Evolutionary conservation across 176 grass and related monocot species (phyloP), one percentile per base, ranked within the genome.

Genomic region (Phyllostachys edulis): DNA sequence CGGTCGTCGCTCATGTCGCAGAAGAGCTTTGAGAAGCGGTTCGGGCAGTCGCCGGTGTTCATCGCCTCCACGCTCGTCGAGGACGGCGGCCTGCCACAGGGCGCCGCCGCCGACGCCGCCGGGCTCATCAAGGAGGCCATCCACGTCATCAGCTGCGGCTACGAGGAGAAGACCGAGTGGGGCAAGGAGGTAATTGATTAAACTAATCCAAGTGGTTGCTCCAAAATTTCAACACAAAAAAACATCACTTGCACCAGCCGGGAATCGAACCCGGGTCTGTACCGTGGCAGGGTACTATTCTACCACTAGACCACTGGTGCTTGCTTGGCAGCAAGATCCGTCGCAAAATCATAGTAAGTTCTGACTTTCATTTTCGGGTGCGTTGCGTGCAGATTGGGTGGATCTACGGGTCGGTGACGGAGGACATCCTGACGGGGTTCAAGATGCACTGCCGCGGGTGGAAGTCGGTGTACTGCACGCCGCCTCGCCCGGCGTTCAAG

Each of bases 371-470:
- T 4, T 10, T 10, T 1, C 3, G 0, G 0, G 4, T 1, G 2
- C 10, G 12, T 5, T 24, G 9, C 23, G 4, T 73, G 0, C 46
- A 98, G 96, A 95, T 98, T 38, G 96, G 96, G 3, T 98, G 96
- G 93, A 98, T 98, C 32, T 98, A 98, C 8, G 96, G 96, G 9
- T 98, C 93, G 0, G 93, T 95, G 49, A 98, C 96, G 2, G 96
- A 98, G 79, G 96, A 95, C 36, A 98, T 98, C 23, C 77, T 98
- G 49, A 98, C 93, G 1, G 93, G 96, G 7, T 98, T 98, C 93
- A 98, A 98, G 87, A 98, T 98, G 96, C 96, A 98, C 69, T 95
- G 96, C 85, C 89, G 93, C 0, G 96, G 96, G 11, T 98, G 96
- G 96, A 93, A 90, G 50, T 98, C 96, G 0, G 93, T 98, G 38